Evolutionary conservation across 2,329 filamentous ascomycete species (phyloP).

Genomic region (Beauveria sp.): DNA sequence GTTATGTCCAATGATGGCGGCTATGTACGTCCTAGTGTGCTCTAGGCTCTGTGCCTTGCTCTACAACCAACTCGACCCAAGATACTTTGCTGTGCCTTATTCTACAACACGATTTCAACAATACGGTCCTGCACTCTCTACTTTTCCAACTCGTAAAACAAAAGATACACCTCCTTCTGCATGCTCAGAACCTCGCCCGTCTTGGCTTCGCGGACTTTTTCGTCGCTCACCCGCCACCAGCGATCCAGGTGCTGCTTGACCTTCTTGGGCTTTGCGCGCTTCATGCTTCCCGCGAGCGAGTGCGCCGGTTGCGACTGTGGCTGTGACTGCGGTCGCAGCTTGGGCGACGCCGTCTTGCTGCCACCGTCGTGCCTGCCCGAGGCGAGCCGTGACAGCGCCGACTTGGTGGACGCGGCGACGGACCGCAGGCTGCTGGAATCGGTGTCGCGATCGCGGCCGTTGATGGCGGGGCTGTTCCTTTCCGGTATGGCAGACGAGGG

Average conservation of each 20-base stretch:
- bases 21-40: background rate
- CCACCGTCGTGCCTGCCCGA: slow-evolving; percentile 26
- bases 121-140: background rate
- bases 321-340: slow-evolving; percentile 15
- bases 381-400: slow-evolving; percentile 43
- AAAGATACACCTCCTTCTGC: slow-evolving; percentile 90
- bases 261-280: slow-evolving; percentile 39
- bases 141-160: slow-evolving; percentile 87
- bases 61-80: background rate
- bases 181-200: slow-evolving; percentile 85
- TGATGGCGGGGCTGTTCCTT: slow-evolving; percentile 17
- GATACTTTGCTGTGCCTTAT: background rate
- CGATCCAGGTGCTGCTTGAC: slow-evolving; percentile 54
- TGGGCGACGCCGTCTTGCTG: slow-evolving; percentile 16
- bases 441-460: slow-evolving; percentile 32
- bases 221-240: slow-evolving; percentile 98
- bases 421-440: slow-evolving; percentile 49
- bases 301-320: slow-evolving; percentile 10
- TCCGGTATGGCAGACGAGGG: slow-evolving; percentile 18
- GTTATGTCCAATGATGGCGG: background rate
- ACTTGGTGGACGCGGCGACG: slow-evolving; percentile 48
- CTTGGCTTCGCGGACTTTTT: slow-evolving; percentile 91
- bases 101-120: background rate
- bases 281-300: slow-evolving; percentile 16
- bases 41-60: background rate